Percentiles rank a stretch among this genome's conserved stretches.
Evolutionary conservation across 371 early-diverging fungal species (phyloP).

Genomic region (Apophysomyces ossiformis): DNA sequence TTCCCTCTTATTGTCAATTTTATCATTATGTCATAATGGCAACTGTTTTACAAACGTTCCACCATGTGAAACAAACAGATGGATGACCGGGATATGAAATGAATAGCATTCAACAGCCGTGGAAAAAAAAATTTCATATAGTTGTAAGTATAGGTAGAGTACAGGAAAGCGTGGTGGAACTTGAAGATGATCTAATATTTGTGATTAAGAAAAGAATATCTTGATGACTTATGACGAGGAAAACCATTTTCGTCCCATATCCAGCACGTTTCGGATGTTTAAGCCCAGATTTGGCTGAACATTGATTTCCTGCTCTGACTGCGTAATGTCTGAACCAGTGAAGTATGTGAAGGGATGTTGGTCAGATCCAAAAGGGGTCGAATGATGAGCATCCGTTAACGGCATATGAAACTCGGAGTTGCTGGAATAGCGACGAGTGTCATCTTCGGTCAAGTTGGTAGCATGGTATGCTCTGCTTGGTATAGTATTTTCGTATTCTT

Average conservation of each 20-base stretch:
- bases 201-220: neutral
- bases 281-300: conserved; percentile 10
- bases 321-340: conserved; percentile 12
- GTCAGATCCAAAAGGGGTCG: conserved; percentile 43
- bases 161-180: neutral
- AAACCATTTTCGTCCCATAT: conserved; percentile 36
- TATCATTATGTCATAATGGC: too few relatives aligned
- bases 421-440: conserved; percentile 28
- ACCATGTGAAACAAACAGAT: too few relatives aligned
- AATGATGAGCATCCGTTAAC: conserved; percentile 20
- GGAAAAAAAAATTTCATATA: too few relatives aligned
- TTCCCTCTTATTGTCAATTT: too few relatives aligned
- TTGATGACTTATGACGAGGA: neutral
- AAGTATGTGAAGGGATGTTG: conserved; percentile 48
- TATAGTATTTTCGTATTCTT: conserved; percentile 37
- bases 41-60: too few relatives aligned
- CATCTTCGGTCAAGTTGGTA: neutral
- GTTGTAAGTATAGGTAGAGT: neutral
- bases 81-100: too few relatives aligned
- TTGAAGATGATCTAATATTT: neutral
- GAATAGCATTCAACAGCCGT: too few relatives aligned
- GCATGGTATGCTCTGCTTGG: conserved; percentile 7
- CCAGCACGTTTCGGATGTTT: conserved; percentile 28
- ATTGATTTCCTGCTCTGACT: conserved; percentile 14
- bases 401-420: conserved; percentile 28